Evolutionary conservation across 495 filamentous ascomycete genomes (phyloP).

Genomic region (Penicillium pancosmium): DNA sequence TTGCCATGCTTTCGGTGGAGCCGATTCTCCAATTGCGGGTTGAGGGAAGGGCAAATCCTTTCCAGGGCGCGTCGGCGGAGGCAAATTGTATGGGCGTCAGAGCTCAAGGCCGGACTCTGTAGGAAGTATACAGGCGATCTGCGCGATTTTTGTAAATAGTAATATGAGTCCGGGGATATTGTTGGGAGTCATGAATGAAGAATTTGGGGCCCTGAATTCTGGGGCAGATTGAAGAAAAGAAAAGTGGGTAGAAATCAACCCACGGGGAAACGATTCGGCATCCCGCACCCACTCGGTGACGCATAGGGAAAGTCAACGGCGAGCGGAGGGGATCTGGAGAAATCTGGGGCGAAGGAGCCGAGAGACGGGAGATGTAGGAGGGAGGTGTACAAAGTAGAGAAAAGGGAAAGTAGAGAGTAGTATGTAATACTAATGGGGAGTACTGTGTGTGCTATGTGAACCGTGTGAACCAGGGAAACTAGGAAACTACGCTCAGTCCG

Average conservation of each 20-base stretch:
- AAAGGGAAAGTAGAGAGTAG: neutral
- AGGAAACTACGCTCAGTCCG: constrained; percentile 14
- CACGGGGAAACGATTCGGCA: constrained; percentile 27
- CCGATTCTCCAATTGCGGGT: constrained; percentile 21
- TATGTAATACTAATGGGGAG: neutral
- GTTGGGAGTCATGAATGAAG: neutral
- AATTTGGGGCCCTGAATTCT: constrained; percentile 7
- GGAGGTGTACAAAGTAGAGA: neutral
- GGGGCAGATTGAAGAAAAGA: constrained; percentile 15
- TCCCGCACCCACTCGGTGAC: constrained; percentile 20
- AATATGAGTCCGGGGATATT: no score
- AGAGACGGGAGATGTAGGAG: neutral
- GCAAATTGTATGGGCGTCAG: constrained; percentile 1
- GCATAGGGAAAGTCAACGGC: constrained; percentile 19
- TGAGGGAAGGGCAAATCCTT: constrained; percentile 8
- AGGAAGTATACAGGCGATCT: neutral
- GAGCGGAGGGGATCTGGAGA: constrained; percentile 18
- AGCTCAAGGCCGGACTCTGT: neutral
- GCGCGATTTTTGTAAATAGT: neutral
- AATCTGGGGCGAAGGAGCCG: constrained; percentile 4
- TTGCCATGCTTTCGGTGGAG: constrained; percentile 17
- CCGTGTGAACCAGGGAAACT: neutral
- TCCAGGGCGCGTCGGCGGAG: constrained; percentile 13
- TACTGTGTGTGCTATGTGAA: neutral
- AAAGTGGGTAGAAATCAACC: constrained; percentile 14